These are phyloP conservation scores for Cyclotella distinguenda DNA, from an alignment of 108 stramenopile genomes.

Conservation along the genomic window DNA sequence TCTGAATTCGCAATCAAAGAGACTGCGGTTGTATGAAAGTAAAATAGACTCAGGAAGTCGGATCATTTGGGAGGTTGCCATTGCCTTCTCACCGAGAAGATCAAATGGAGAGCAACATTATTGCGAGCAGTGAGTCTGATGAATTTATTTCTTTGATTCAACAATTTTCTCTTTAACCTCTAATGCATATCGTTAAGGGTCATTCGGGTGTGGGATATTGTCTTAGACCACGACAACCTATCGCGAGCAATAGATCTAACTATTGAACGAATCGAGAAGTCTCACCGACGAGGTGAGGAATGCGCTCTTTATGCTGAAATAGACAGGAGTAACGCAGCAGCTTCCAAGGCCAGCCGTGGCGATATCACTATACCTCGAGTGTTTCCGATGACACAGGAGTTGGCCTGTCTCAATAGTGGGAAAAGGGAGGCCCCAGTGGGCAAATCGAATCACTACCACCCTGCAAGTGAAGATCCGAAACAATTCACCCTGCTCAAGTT, in stretches of 20 bases:
- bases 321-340: conserved; percentile 3
- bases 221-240: conserved; percentile 53
- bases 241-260: conserved; percentile 31
- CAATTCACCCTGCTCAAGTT: conserved; percentile 56
- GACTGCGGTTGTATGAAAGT: conserved; percentile 35
- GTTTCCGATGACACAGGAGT: conserved; percentile 35
- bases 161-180: not conserved
- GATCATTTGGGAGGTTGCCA: too few species aligned
- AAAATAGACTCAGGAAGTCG: too few species aligned
- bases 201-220: conserved; percentile 54
- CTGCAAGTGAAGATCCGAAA: conserved; percentile 41
- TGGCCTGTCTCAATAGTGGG: not conserved
- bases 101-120: too few species aligned
- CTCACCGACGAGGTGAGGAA: conserved; percentile 45
- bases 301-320: conserved; percentile 36
- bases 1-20: not conserved
- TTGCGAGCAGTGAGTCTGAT: too few species aligned
- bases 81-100: too few species aligned
- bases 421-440: not conserved
- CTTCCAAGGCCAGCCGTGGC: not conserved
- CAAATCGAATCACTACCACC: conserved; percentile 27
- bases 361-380: conserved; percentile 22
- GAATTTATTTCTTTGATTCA: too few species aligned
- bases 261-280: conserved; percentile 50
- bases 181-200: too few species aligned